phyloP scores from a whole-genome alignment of 2,329 filamentous ascomycete genomes.

The Fusarium sp. region DNA sequence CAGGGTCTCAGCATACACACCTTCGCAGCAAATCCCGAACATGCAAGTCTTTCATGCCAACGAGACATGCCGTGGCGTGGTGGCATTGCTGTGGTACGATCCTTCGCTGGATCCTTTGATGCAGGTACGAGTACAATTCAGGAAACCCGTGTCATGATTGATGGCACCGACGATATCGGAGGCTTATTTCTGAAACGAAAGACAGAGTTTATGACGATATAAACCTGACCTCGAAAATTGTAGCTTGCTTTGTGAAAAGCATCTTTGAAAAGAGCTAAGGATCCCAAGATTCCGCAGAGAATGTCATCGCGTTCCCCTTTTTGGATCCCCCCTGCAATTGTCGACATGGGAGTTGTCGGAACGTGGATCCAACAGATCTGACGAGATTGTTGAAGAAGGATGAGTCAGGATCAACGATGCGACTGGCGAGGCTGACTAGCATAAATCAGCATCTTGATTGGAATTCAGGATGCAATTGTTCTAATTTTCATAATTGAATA shows the following conservation, averaged over 20 bases:
- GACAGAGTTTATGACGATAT: not conserved
- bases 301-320: conserved; percentile 33
- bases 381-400: not conserved
- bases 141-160: not conserved
- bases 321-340: not conserved
- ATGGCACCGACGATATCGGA: not conserved
- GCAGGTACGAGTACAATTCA: not conserved
- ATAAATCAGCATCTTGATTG: not conserved
- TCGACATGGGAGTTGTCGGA: conserved; percentile 8
- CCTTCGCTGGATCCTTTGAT: conserved; percentile 23
- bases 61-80: conserved; percentile 27
- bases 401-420: conserved; percentile 9
- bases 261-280: not conserved
- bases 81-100: conserved; percentile 29
- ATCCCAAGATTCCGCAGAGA: conserved; percentile 2
- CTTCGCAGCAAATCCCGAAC: conserved; percentile 25
- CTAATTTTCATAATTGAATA: not conserved
- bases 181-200: not conserved
- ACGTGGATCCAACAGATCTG: not conserved
- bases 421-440: conserved; percentile 9
- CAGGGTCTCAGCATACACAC: conserved; percentile 36
- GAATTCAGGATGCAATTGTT: not conserved
- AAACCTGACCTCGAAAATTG: not conserved
- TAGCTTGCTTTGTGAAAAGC: conserved; percentile 3
- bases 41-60: conserved; percentile 14